These are phyloP conservation scores for Zygoascus sp. DNA, from an alignment of 1,139 yeast species.

Conservation along the genomic window DNA sequence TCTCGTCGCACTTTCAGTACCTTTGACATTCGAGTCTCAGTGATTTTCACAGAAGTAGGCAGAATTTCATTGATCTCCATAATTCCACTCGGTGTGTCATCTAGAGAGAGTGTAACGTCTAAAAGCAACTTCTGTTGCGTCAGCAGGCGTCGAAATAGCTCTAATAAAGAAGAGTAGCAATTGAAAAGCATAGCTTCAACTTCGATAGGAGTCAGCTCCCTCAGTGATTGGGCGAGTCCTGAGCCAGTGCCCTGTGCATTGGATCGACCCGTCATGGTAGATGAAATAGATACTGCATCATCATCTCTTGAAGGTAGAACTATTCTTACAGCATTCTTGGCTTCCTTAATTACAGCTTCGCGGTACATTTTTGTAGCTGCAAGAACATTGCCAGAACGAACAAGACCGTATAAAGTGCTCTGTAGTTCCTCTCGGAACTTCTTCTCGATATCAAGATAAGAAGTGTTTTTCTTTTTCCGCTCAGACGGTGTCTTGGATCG, in stretches of 20 bases:
- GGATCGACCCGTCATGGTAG: conserved; percentile 25
- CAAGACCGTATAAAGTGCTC: conserved; percentile 50
- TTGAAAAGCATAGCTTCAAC: conserved; percentile 65
- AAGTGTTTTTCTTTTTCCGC: conserved; percentile 26
- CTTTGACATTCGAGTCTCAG: conserved; percentile 75
- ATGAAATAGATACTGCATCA: conserved; percentile 29
- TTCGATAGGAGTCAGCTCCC: conserved; percentile 64
- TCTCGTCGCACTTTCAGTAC: conserved; percentile 75
- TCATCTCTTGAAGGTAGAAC: conserved; percentile 49
- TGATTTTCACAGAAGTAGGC: conserved; percentile 61
- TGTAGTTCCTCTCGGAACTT: conserved; percentile 41
- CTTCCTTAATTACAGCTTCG: conserved; percentile 61
- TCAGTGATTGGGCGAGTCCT: conserved; percentile 50
- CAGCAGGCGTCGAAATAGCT: conserved; percentile 67
- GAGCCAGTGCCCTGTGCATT: conserved; percentile 32
- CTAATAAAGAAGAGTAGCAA: conserved; percentile 62
- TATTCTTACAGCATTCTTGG: conserved; percentile 65
- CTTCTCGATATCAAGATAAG: conserved; percentile 39
- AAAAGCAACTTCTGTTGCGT: conserved; percentile 75
- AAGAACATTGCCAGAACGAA: conserved; percentile 59
- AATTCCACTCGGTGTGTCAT: conserved; percentile 21
- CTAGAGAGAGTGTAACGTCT: conserved; percentile 58
- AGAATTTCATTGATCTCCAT: conserved; percentile 43
- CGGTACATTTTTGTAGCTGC: conserved; percentile 65
- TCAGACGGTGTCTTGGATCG: conserved; percentile 11